Evolutionary conservation across 148 eudicot species (phyloP), one percentile per base, ranked within the genome.

Genomic region (Gaultheria prostrata): DNA sequence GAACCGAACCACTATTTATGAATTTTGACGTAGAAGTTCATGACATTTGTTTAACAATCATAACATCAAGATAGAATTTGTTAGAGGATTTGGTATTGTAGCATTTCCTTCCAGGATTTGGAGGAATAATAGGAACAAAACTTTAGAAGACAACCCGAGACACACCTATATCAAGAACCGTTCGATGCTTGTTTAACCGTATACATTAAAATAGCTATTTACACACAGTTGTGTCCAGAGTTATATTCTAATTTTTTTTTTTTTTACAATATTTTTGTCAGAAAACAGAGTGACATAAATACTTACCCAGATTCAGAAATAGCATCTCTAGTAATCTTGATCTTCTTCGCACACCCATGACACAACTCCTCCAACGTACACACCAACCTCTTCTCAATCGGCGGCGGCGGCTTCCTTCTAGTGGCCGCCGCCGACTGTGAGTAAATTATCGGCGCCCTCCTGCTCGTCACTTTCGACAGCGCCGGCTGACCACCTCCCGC

Each of bases 351-450:
- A 63, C 92, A 89, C 13, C 98, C 98, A 75, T 81, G 85, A 87
- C 94, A 95, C 48, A 95, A 73, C 53, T 95, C 98, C 81, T 95
- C 97, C 3, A 95, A 84, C 14, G 97, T 89, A 86, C 98, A 95
- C 65, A 86, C 93, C 1, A 95, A 87, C 78, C 81, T 92, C 86
- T 85, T 92, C 85, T 93, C 94, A 6, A 91, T 80, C 0, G 94
- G 89, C 65, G 73, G 89, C 12, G 97, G 90, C 69, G 92, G 94
- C 72, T 46, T 91, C 50, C 90, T 46, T 12, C 67, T 61, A 0
- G 43, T 39, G 0, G 71, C 71, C 1, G 83, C 78, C 0, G 88
- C 83, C 32, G 97, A 85, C 79, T 88, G 93, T 3, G 98, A 92
- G 46, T 83, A 95, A 20, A 93, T 86, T n/a, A 92, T 92, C 0